Evolutionary conservation across 2,329 filamentous ascomycete genomes (phyloP).

Genomic region (Diplodia seriata): DNA sequence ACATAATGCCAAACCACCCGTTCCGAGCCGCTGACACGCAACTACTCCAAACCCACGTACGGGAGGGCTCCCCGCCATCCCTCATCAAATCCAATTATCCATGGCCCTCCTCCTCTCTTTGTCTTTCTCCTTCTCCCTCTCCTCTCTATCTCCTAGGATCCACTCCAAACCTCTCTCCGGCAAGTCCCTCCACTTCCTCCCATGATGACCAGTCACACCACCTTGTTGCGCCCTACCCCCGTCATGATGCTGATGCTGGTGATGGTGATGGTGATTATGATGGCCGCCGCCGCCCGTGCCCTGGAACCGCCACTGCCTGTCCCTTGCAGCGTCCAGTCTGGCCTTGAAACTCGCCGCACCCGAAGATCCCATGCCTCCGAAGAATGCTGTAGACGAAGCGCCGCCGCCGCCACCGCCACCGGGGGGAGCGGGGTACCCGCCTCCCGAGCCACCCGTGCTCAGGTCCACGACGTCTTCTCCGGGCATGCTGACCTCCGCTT

Average conservation of each 20-base stretch:
- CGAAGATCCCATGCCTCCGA: slow-evolving; percentile 15
- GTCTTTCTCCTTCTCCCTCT: slow-evolving; percentile 37
- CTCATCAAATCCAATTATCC: slow-evolving; percentile 27
- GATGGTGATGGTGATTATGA: not conserved
- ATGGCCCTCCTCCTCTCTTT: slow-evolving; percentile 31
- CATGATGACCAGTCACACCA: not conserved
- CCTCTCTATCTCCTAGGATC: slow-evolving; percentile 42
- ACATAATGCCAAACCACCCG: not conserved
- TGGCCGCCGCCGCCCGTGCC: slow-evolving; percentile 41
- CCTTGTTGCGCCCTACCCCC: not conserved
- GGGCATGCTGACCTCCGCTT: slow-evolving; percentile 42
- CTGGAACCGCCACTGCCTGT: slow-evolving; percentile 42
- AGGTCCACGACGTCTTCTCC: not conserved
- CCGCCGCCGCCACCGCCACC: not conserved
- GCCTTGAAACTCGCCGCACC: slow-evolving; percentile 40
- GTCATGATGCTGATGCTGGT: not conserved
- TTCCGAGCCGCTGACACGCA: not conserved
- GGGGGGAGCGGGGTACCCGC: slow-evolving; percentile 6
- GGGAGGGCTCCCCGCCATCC: not conserved
- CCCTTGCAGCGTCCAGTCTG: slow-evolving; percentile 43
- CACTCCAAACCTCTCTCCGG: slow-evolving; percentile 45
- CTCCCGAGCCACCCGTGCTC: slow-evolving; percentile 8
- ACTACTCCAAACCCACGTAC: not conserved
- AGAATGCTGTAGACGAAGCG: not conserved
- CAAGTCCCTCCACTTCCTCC: slow-evolving; percentile 6